Base-by-base conservation (phyloP, 129 eudicot genomes). In the Pseudognaphalium luteoalbum region DNA sequence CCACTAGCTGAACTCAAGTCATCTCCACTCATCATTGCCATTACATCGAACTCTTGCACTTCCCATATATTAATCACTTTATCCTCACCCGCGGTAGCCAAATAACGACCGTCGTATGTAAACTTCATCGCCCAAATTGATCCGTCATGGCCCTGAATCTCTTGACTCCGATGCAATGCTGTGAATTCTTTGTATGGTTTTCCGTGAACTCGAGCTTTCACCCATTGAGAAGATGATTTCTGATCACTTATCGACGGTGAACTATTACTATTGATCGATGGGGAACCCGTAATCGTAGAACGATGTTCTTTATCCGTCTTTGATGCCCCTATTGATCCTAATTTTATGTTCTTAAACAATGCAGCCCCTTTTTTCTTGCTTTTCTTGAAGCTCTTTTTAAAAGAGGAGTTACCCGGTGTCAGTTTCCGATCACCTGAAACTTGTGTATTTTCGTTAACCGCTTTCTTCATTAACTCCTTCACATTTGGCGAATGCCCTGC, bases 241-340 rank as follows among this genome's bases (percentile, higher is more conserved):
- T 65, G 66, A 37, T 81, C 85, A 11, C 15, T 14, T 16, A 3
- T 28, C 10, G 39, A 30, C 11, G 76, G 19, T 3, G 67, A 9
- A 80, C 19, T 80, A 25, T 14, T 58, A 30, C 35, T 5, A 11
- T 60, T 61, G 25, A 69, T 28, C 4, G 81, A 76, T 14, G 75
- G 76, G 22, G 70, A 57, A 59, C 21, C 1, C 1, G 70, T 67
- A 17, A 42, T 21, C 10, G 74, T 15, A 34, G 75, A 19, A 21
- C 59, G 81, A 63, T 60, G 82, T 17, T 88, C 94, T 73, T 84
- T 90, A 7, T 85, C 88, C 0, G 71, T 77, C 16, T 74, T 74
- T 21, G 80, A 74, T 41, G 81, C 92, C 12, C 86, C 88, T 79
- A 89, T 87, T 42, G 86, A 90, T 11, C 85, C 87, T 44, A 78